Evolutionary conservation across 176 grass and related monocot species (phyloP), one percentile per base, ranked within the genome.

Genomic region (Lolium perenne): DNA sequence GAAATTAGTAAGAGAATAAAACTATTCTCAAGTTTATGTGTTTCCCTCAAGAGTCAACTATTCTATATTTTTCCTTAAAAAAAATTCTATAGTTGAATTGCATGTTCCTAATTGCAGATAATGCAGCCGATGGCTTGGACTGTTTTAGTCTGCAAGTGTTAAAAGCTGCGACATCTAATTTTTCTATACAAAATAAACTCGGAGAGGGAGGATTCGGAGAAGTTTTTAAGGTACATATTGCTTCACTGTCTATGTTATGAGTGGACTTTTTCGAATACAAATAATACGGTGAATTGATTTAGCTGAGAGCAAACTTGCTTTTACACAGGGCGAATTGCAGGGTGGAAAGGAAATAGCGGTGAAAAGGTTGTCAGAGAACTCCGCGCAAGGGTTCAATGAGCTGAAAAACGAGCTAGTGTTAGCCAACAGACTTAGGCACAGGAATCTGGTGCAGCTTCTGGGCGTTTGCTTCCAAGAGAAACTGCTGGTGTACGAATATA

Each of bases 141-240:
- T 71, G 26, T 65, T 82, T 74, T 60, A 87, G 49, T 23, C 81
- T 81, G 59, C 55, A 55, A 22, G 23, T 81, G 46, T 35, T 91
- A 45, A 79, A 29, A 38, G 64, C 25, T 13, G 89, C 84, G 1
- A 87, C 89, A 7, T 54, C 32, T 43, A 86, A 88, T 46, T 93
- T 93, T 74, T 23, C 78, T 54, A n/a, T 21, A 63, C 25, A 15
- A 73, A 90, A 93, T 15, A 93, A 93, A 88, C 43, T 93, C 17
- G 91, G 91, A 41, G 73, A 93, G 78, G 91, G 91, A 68, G 91
- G 91, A 16, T 93, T 93, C 83, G 91, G 91, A 46, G 56, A 79
- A 67, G 91, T 93, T 0, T 93, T 86, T 51, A 93, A 93, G 85
- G 91, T 91, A 71, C 6, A 13, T 7, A 18, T 56, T 54, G 13